Base-by-base conservation (phyloP, 1,139 yeast genomes). In the Pichia inconspicua region DNA sequence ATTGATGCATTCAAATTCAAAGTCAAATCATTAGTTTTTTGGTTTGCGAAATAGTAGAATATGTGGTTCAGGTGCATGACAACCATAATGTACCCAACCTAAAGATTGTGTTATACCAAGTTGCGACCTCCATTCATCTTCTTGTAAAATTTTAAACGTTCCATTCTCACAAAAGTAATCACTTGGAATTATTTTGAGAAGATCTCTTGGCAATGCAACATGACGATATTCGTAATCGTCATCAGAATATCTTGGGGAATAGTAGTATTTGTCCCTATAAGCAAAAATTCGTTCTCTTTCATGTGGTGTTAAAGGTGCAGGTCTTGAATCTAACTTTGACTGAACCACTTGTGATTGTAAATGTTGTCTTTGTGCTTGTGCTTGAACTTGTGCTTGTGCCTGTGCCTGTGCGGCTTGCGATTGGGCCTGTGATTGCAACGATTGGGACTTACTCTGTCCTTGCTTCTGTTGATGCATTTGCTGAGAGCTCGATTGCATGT, bases 21-120 rank as follows among this genome's bases (percentile, higher is more conserved):
- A 28, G 30, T 28, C n/a, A 30, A 12, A 30, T 11, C 10, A 15
- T 41, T 42, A 51, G 67, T 70, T 49, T 43, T 59, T 61, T 25
- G 83, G 77, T 60, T 88, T 73, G 65, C 90, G 92, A 72, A 94
- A 94, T 55, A 94, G 73, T 54, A 94, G 71, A 53, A 94, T 92
- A 64, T 94, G 98, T 28, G 99, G 99, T 66, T 94, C 99, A 35
- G 98, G 99, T 0, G 97, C 84, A 67, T 94, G 99, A 46, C 96
- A 90, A 63, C 92, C 99, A 64, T 92, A 94, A 66, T 94, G 98
- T 46, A 78, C 94, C 99, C 99, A 94, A 1, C 99, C 99, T 53
- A 94, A 73, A 43, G 96, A 86, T 66, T 92, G 99, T 11, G 98
- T 94, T 60, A 94, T 89, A 4, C 99, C 99, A 49, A 94, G 73